A percentile compares a stretch with the other conserved stretches of the same genome.
phyloP scores from a whole-genome alignment of 2,329 filamentous ascomycete genomes.

The Metarhizium anisopliae region DNA sequence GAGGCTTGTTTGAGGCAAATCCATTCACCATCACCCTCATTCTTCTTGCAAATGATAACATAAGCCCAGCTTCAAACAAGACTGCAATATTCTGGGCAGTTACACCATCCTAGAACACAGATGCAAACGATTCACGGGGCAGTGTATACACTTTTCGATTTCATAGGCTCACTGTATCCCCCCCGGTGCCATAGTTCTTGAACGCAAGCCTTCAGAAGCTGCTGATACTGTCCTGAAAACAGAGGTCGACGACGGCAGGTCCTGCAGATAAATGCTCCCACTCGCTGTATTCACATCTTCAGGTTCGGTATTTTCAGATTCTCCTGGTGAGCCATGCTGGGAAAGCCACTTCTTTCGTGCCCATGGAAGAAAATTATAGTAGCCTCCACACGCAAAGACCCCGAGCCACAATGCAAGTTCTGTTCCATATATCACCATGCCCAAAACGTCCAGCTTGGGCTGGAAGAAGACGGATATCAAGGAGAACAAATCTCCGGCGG shows the following conservation, averaged over 20 bases:
- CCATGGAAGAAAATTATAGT: constrained; percentile 57
- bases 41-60: too few relatives aligned
- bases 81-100: too few relatives aligned
- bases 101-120: too few relatives aligned
- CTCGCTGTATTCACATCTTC: neutral
- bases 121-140: neutral
- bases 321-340: constrained; percentile 5
- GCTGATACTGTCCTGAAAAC: constrained; percentile 47
- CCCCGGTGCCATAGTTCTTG: neutral
- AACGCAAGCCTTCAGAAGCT: neutral
- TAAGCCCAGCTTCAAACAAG: too few relatives aligned
- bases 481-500: constrained; percentile 58
- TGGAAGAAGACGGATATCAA: constrained; percentile 57
- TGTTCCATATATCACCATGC: constrained; percentile 57
- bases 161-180: neutral
- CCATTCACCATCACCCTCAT: too few relatives aligned
- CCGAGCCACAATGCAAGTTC: constrained; percentile 60
- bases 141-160: neutral
- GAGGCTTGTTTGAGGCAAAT: too few relatives aligned
- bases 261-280: neutral
- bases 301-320: neutral
- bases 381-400: constrained; percentile 55
- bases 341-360: constrained; percentile 25
- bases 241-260: constrained; percentile 47
- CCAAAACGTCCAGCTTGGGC: constrained; percentile 47